Percentiles rank a stretch among this genome's conserved stretches.
These are phyloP conservation scores for Trifolium dubium DNA, from an alignment of 306 rosid genomes.

Conservation along the genomic window DNA sequence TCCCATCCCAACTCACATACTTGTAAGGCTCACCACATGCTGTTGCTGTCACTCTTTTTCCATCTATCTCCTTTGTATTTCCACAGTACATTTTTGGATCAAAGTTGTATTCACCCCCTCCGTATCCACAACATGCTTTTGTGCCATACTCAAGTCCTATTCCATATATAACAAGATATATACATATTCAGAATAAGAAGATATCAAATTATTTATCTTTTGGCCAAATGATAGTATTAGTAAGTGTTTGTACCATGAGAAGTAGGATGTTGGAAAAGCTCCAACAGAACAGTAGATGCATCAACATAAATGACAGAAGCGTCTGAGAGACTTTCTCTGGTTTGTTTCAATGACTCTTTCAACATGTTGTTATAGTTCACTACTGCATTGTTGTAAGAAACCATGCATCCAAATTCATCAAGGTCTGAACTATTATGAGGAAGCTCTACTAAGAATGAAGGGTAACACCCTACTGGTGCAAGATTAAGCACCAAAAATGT, in stretches of 20 bases:
- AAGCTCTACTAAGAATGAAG: constrained; percentile 62
- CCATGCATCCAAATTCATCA: constrained; percentile 72
- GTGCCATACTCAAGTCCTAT: constrained; percentile 75
- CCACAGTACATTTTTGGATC: constrained; percentile 67
- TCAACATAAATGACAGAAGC: constrained; percentile 75
- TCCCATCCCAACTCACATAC: constrained; percentile 93
- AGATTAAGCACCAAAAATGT: constrained; percentile 76
- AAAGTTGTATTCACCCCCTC: constrained; percentile 76
- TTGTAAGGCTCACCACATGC: constrained; percentile 76
- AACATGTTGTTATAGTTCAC: constrained; percentile 68
- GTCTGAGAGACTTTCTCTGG: constrained; percentile 56
- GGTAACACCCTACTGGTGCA: constrained; percentile 94
- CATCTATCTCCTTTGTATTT: constrained; percentile 58
- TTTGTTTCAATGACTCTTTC: constrained; percentile 52
- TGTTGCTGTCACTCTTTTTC: constrained; percentile 60
- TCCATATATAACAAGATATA: constrained; percentile 20
- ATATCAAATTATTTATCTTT: too few relatives aligned
- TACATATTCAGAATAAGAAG: too few relatives aligned
- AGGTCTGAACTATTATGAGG: constrained; percentile 64
- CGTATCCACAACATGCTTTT: constrained; percentile 88
- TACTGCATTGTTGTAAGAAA: constrained; percentile 75
- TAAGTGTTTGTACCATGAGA: constrained; percentile 59
- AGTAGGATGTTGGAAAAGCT: constrained; percentile 65
- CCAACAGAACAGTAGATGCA: constrained; percentile 54
- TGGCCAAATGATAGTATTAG: too few relatives aligned